A percentile compares a stretch with the other conserved stretches of the same genome.
Conservation (phyloP, 495 filamentous ascomycete genomes). For the Collariella sp. region DNA sequence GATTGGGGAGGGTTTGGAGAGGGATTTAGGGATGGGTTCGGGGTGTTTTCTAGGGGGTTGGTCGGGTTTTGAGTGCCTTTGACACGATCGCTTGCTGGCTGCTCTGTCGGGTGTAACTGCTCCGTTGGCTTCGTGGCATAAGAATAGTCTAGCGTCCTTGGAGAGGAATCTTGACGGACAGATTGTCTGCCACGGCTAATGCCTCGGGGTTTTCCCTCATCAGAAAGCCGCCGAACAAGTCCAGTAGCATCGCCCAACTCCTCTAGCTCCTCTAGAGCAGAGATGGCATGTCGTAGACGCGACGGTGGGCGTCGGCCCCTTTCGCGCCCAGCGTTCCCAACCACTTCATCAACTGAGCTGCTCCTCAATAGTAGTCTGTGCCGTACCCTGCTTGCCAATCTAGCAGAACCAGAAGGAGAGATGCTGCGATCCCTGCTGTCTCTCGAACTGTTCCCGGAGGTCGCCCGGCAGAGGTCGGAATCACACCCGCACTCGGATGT, state of each 20-base stretch:
- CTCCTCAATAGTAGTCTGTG: background rate
- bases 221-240: background rate
- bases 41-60: no score
- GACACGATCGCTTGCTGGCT: no score
- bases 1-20: no score
- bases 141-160: no score
- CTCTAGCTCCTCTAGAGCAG: no score
- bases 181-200: conserved; percentile 18
- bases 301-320: conserved; percentile 3
- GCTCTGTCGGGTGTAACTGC: no score
- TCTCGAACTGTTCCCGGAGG: background rate
- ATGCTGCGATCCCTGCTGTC: background rate
- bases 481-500: background rate
- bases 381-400: conserved; percentile 6
- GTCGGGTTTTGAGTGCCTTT: no score
- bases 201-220: background rate
- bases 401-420: background rate
- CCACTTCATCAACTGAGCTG: background rate
- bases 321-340: background rate
- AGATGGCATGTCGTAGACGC: conserved; percentile 10
- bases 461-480: background rate
- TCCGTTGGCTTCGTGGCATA: no score
- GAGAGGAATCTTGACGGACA: conserved; percentile 6
- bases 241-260: background rate
- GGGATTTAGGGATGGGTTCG: no score